These are phyloP conservation scores for Magnusiomyces paraingens DNA, from an alignment of 1,139 yeast genomes.

Conservation along the genomic window DNA sequence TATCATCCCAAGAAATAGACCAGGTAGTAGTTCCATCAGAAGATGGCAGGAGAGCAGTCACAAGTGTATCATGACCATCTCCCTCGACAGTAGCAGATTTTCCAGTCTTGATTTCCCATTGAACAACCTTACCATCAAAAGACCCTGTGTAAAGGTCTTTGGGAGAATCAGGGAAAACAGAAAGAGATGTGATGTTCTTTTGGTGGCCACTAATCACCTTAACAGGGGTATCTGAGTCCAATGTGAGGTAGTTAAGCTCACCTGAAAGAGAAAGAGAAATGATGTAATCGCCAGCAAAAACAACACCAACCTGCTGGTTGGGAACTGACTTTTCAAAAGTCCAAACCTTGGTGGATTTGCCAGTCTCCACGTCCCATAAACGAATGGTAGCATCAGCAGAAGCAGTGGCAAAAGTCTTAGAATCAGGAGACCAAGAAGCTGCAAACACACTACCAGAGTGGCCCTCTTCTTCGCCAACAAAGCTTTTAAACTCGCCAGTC, in stretches of 20 bases:
- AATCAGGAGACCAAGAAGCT: constrained; percentile 60
- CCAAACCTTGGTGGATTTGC: constrained; percentile 27
- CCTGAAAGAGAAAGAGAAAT: constrained; percentile 72
- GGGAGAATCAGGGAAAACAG: constrained; percentile 28
- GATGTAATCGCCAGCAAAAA: constrained; percentile 47
- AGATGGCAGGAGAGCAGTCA: constrained; percentile 33
- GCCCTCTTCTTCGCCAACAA: constrained; percentile 36
- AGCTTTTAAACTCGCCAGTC: constrained; percentile 64
- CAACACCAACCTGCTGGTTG: constrained; percentile 78
- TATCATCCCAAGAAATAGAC: constrained; percentile 87
- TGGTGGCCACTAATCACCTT: constrained; percentile 69
- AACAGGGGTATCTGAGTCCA: constrained; percentile 37
- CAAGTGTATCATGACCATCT: constrained; percentile 24
- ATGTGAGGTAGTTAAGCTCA: constrained; percentile 53
- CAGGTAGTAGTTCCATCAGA: constrained; percentile 32
- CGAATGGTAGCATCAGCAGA: constrained; percentile 78
- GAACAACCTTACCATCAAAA: constrained; percentile 67
- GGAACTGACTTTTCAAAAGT: constrained; percentile 34
- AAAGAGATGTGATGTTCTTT: constrained; percentile 60
- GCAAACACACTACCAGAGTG: constrained; percentile 81
- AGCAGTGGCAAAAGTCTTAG: constrained; percentile 58
- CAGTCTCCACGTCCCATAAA: constrained; percentile 46
- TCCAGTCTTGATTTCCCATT: constrained; percentile 40
- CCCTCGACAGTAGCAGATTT: constrained; percentile 14
- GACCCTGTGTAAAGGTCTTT: constrained; percentile 56